Evolutionary conservation across 495 filamentous ascomycete genomes (phyloP).

Genomic region (Hypoxylon cercidicola): DNA sequence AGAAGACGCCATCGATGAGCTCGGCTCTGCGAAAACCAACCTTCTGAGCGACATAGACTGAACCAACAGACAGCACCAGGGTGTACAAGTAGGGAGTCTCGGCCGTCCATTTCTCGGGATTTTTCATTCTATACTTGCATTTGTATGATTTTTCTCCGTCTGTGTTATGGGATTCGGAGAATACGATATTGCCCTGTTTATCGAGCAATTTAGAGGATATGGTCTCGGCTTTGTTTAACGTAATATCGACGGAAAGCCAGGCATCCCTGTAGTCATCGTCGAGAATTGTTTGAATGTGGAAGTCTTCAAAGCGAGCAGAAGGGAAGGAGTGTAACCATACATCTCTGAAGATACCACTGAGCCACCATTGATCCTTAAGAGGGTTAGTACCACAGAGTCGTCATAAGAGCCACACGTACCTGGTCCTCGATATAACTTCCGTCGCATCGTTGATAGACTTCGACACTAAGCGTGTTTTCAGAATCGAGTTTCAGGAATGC

Average conservation of each 20-base stretch:
- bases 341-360: conserved; percentile 76
- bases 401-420: conserved; percentile 34
- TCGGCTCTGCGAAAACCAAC: conserved; percentile 71
- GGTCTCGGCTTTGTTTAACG: conserved; percentile 43
- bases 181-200: conserved; percentile 39
- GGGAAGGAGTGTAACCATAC: conserved; percentile 73
- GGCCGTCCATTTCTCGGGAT: conserved; percentile 73
- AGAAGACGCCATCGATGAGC: conserved; percentile 65
- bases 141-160: conserved; percentile 17
- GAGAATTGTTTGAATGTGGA: conserved; percentile 65
- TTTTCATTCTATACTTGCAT: conserved; percentile 49
- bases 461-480: conserved; percentile 67
- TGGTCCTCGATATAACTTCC: conserved; percentile 77
- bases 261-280: conserved; percentile 67
- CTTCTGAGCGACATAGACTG: conserved; percentile 57
- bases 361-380: conserved; percentile 63
- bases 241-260: conserved; percentile 59
- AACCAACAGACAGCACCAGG: conserved; percentile 52
- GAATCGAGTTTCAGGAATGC: conserved; percentile 52
- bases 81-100: conserved; percentile 73
- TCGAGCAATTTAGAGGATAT: conserved; percentile 52
- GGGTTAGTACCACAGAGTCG: conserved; percentile 4
- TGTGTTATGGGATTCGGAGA: conserved; percentile 17
- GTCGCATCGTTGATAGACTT: conserved; percentile 74
- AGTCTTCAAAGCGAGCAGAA: conserved; percentile 65